Evolutionary conservation across 2,329 filamentous ascomycete species (phyloP).

Genomic region (Ophiostoma quercus): DNA sequence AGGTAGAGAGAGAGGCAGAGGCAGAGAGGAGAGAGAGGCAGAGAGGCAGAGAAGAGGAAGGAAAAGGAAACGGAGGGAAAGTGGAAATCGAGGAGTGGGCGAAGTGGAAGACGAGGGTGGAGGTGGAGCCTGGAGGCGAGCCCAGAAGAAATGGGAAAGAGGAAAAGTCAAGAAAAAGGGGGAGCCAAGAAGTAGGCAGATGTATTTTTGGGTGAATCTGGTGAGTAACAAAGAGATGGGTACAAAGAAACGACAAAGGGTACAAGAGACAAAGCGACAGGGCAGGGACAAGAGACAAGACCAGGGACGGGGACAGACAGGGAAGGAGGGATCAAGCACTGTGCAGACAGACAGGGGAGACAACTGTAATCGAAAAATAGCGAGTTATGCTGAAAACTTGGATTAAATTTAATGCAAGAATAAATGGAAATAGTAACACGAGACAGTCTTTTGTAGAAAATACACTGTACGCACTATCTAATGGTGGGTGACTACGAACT

Average conservation of each 20-base stretch:
- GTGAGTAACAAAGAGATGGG: not conserved
- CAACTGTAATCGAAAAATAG: not conserved
- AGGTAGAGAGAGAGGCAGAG: slow-evolving; percentile 3
- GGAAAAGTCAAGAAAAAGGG: not conserved
- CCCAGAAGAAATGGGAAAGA: not conserved
- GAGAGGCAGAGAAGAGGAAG: slow-evolving; percentile 19
- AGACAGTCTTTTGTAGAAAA: not conserved
- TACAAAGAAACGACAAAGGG: not conserved
- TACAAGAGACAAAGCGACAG: not conserved
- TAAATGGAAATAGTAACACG: slow-evolving; percentile 1
- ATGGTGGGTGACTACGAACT: slow-evolving; percentile 6
- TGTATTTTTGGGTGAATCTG: not conserved
- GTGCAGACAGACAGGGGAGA: not conserved
- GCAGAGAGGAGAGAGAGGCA: not conserved
- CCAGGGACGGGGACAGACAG: slow-evolving; percentile 1
- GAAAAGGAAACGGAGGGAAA: slow-evolving; percentile 15
- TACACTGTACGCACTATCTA: not conserved
- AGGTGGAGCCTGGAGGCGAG: slow-evolving; percentile 8
- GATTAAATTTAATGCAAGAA: not conserved
- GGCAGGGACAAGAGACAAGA: not conserved
- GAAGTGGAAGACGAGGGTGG: slow-evolving; percentile 18
- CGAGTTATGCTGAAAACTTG: slow-evolving; percentile 3
- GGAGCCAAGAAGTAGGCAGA: not conserved
- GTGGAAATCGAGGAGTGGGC: slow-evolving; percentile 11
- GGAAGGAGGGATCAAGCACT: not conserved